phyloP scores from a whole-genome alignment of 495 filamentous ascomycete genomes.

The Penicilliopsis zonata region DNA sequence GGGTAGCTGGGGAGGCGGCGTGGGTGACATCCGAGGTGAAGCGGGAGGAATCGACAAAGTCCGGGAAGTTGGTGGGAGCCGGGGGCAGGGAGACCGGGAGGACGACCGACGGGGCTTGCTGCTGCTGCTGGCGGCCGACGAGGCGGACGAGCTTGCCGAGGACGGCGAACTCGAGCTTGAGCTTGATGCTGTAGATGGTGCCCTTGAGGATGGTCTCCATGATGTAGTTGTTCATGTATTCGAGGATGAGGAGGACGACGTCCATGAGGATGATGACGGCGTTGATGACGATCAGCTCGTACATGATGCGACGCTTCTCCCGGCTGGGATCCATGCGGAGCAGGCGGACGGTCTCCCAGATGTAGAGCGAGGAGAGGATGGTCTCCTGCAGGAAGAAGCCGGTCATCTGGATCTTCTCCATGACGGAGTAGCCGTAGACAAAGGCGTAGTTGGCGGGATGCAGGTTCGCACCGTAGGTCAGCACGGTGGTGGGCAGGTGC shows the following conservation, averaged over 20 bases:
- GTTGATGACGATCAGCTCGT: conserved; percentile 48
- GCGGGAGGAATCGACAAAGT: conserved; percentile 34
- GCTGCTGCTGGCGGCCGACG: conserved; percentile 29
- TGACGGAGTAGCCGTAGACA: conserved; percentile 36
- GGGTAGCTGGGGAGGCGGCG: conserved; percentile 14
- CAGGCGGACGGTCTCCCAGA: conserved; percentile 41
- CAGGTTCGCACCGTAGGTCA: conserved; percentile 46
- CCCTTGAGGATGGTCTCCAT: conserved; percentile 50
- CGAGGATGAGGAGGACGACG: conserved; percentile 40
- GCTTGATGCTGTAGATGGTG: conserved; percentile 50
- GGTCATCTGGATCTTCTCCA: conserved; percentile 55
- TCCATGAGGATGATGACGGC: conserved; percentile 44
- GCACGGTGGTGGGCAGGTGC: conserved; percentile 44
- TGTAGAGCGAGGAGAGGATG: conserved; percentile 48
- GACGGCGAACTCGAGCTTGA: conserved; percentile 55
- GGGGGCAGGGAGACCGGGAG: conserved; percentile 19
- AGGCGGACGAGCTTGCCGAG: conserved; percentile 37
- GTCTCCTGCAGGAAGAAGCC: conserved; percentile 51
- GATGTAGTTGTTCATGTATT: conserved; percentile 43
- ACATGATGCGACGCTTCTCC: conserved; percentile 39
- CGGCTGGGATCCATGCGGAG: conserved; percentile 31
- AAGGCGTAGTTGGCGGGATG: conserved; percentile 4
- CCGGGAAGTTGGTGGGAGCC: conserved; percentile 15
- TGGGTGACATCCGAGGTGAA: conserved; percentile 33
- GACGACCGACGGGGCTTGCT: conserved; percentile 20